Conservation (phyloP, 1,284 basidiomycete genomes). For the Ustilago bromivora region DNA sequence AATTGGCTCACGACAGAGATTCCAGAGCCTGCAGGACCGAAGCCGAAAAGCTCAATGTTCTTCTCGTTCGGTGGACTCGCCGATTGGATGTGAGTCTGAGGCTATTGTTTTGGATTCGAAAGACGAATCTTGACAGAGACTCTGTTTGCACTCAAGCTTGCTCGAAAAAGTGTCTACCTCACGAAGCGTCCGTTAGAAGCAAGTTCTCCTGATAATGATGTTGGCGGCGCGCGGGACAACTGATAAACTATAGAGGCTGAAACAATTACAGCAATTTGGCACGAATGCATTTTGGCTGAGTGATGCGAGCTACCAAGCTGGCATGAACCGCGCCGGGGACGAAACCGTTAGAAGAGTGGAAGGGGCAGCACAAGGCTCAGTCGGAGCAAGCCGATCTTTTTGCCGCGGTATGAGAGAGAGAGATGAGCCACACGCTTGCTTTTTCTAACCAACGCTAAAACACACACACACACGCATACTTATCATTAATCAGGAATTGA, state of each 20-base stretch:
- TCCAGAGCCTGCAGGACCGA: constrained; percentile 2
- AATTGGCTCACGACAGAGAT: not conserved
- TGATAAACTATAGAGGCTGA: not conserved
- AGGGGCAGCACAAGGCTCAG: not conserved
- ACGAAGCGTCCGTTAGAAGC: too few relatives aligned
- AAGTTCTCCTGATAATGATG: not conserved
- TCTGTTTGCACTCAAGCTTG: not conserved
- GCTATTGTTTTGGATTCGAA: not conserved
- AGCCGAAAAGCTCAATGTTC: not conserved
- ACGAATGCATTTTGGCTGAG: not conserved
- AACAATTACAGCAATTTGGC: not conserved
- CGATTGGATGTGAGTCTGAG: not conserved
- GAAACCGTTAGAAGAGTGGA: not conserved
- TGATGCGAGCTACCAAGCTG: not conserved
- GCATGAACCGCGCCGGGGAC: not conserved
- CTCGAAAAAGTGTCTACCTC: not conserved
- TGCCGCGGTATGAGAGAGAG: not conserved
- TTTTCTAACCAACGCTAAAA: constrained; percentile 7
- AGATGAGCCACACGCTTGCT: constrained; percentile 5
- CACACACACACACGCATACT: not conserved
- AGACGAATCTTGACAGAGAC: constrained; percentile 3
- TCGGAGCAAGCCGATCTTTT: constrained; percentile 9
- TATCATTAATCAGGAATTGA: not conserved
- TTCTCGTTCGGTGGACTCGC: not conserved
- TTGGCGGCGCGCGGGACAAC: constrained; percentile 1